Base-by-base conservation (phyloP, 1,284 basidiomycete genomes). In the Puccinia hordei region DNA sequence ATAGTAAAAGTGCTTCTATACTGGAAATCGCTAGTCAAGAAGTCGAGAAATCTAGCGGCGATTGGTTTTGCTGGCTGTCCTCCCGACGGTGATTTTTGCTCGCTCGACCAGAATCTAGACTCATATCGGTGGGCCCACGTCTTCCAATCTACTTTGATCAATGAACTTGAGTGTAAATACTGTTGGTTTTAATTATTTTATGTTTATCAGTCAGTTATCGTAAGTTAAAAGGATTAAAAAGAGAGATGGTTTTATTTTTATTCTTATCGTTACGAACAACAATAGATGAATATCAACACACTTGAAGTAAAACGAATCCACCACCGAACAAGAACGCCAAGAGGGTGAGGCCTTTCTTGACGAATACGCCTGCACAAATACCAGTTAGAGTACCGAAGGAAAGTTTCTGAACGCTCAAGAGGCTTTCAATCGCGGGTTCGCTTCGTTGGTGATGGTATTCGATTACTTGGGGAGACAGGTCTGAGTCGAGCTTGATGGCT, bases 291-390 rank as follows among this genome's bases (percentile, higher is more conserved):
- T n/a, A n/a, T n/a, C 69, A 30, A 49, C 68, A n/a, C 24, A 80
- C 78, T 73, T 80, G 78, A 53, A 80, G 68, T 12, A 80, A 38
- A 22, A 80, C 59, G 46, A 80, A 80, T 44, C 68, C 68, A 9
- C 66, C 78, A 22, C 78, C 78, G 33, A 38, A 61, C 22, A 80
- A 22, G 41, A 72, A 80, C 9, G 78, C 78, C 13, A 73, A 27
- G 13, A 80, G 65, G 17, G 9, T 61, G 41, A 80, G 63, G 0
- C 78, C 69, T 80, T 80, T 80, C 61, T 55, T 69, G 24, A 80
- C 69, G 57, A 80, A 80, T 5, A 80, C 44, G 12, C 78, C 78
- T 44, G 57, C 69, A 63, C 68, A 80, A 41, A 80, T 73, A 1
- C 78, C 78, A 24, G 69, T 55, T 0, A 80, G 17, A 38, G 78